phyloP scores from a whole-genome alignment of 208 protist genomes.

The Leishmania amazonensis region DNA sequence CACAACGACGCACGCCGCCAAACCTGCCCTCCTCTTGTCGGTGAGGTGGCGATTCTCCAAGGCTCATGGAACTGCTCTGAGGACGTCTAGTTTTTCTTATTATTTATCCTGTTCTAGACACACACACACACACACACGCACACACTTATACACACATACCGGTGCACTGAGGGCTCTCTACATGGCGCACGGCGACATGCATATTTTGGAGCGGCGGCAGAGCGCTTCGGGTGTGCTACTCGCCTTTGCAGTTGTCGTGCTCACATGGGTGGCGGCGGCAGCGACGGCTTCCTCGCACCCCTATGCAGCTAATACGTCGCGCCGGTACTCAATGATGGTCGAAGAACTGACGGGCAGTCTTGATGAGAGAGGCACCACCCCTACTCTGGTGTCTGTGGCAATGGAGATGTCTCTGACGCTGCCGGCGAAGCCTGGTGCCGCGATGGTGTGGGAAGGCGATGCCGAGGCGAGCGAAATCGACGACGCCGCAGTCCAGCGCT shows the following conservation, averaged over 20 bases:
- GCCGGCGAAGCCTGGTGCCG: conserved; percentile 8
- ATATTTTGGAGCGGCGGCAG: background rate
- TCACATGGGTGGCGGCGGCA: conserved; percentile 1
- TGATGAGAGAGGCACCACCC: conserved; percentile 32
- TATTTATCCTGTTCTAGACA: background rate
- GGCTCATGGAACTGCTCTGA: background rate
- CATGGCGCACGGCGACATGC: background rate
- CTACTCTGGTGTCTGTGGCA: conserved; percentile 59
- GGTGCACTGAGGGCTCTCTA: background rate
- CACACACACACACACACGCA: background rate
- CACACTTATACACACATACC: background rate
- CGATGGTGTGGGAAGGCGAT: conserved; percentile 22
- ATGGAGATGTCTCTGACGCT: conserved; percentile 37
- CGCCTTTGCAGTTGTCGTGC: background rate
- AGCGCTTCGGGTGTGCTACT: background rate
- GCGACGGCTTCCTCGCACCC: background rate
- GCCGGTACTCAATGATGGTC: conserved; percentile 46
- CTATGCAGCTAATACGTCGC: conserved; percentile 24
- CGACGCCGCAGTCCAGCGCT: conserved; percentile 28
- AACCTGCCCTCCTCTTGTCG: background rate
- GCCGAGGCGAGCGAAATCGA: conserved; percentile 18
- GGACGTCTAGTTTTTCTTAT: background rate
- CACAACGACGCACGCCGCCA: background rate
- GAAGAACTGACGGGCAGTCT: conserved; percentile 49
- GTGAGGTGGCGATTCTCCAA: background rate